Base-by-base conservation (phyloP, 768 basidiomycete genomes). In the Suillus bovinus region DNA sequence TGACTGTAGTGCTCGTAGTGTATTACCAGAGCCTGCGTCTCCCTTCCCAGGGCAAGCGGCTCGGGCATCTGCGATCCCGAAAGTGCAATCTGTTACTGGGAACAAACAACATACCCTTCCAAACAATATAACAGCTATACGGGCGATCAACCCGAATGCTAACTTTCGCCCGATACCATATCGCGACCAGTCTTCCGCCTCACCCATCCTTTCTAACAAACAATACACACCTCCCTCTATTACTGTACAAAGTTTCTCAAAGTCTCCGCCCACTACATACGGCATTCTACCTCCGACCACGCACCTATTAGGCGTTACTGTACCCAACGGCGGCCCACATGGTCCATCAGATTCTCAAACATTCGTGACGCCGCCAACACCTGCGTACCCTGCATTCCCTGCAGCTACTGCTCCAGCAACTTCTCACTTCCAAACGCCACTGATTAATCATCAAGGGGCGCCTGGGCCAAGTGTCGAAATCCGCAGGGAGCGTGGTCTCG, bases 11-110 rank as follows among this genome's bases (percentile, higher is more conserved):
- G 64, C 68, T 58, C 75, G 64, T 16, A 66, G 84, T 69, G 84
- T 80, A 9, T 79, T 91, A 20, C 91, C 90, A 0, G 88, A 90
- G 61, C 92, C 91, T 11, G 81, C 91, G 3, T 91, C 93, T 0
- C 93, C 93, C 0, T 94, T 93, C 74, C 92, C 91, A 8, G 76
- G 75, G 10, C 74, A 66, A 42, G 60, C 63, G 4, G 62, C 71
- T 24, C 27, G 72, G 47, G 67, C 71, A n/a, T 69, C 70, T 22
- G 38, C 64, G 16, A 20, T 61, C 66, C 53, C 61, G 50, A 41
- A 17, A 56, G 17, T 29, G 17, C 78, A 75, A 53, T 76, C 75
- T 16, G n/a, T n/a, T n/a, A 82, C 86, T 20, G 86, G 87, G 20
- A 83, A 74, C 68, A 89, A 87, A 70, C 83, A 84, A 16, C 81